Evolutionary conservation across 169 alveolate genomes (phyloP).

Genomic region (Plasmodium relictum): DNA sequence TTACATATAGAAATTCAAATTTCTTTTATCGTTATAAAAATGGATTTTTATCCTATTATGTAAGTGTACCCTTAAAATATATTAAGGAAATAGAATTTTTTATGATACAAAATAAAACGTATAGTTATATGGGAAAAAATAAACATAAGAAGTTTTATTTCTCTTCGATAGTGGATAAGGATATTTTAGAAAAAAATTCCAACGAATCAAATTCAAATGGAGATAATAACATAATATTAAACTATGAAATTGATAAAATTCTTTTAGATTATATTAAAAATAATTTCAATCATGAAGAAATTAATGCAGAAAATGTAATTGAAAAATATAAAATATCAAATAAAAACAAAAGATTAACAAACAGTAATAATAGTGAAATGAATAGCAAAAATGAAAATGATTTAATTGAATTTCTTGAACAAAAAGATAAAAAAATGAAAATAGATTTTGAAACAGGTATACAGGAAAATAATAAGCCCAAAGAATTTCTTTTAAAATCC

Average conservation of each 20-base stretch:
- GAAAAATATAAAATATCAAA: constrained; percentile 10
- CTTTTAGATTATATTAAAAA: constrained; percentile 35
- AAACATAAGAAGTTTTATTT: constrained; percentile 18
- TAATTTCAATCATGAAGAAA: constrained; percentile 14
- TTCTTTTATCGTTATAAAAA: constrained; percentile 34
- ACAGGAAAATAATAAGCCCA: background rate
- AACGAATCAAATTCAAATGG: constrained; percentile 17
- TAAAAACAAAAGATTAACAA: background rate
- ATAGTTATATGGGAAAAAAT: background rate
- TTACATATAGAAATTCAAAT: constrained; percentile 46
- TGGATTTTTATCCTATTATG: constrained; percentile 48
- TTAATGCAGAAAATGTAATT: constrained; percentile 19
- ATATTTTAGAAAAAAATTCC: background rate
- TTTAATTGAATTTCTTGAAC: background rate
- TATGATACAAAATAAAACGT: constrained; percentile 36
- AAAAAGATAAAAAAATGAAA: constrained; percentile 51
- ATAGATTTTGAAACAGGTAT: background rate
- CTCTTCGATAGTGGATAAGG: constrained; percentile 22
- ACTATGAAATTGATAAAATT: constrained; percentile 4
- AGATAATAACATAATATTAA: constrained; percentile 5
- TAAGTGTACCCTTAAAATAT: constrained; percentile 42
- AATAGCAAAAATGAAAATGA: background rate
- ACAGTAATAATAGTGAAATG: background rate
- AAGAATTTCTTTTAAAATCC: background rate
- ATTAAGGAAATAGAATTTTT: constrained; percentile 28